Evolutionary conservation across 768 basidiomycete species (phyloP), one percentile per base, ranked within the genome.

Genomic region (Pleurotus giganteus): DNA sequence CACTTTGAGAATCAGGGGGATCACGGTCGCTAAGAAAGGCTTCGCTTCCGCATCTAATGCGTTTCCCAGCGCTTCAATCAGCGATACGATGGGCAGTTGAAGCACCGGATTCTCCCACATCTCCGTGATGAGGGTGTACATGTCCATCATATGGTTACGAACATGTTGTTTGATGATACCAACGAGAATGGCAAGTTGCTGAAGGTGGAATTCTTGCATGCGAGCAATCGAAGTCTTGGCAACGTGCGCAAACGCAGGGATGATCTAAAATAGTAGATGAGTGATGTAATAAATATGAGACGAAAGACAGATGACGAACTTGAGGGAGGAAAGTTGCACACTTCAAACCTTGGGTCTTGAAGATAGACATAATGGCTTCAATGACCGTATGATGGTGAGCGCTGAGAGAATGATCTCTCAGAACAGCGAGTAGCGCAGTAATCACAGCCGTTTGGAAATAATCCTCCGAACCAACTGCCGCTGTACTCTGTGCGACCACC

Each of bases 401-500:
- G 63, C 81, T 89, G 57, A 97, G 78, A 1, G 94, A 86, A 52
- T 91, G 86, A 66, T 99, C 97, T 65, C 87, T 91, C 58, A 99
- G 69, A 55, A 99, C 89, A 37, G 84, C 80, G 29, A 98, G 79
- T 8, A 99, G 79, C 0, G 94, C 82, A 24, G 84, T 89, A 66
- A 99, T 91, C 32, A 95, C 95, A 4, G 95, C 93, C 4, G 92
- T 93, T 67, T 98, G 97, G 72, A 94, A 99, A 71, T 95, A 98
- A 66, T 98, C 96, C 59, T 98, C 97, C 4, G 92, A 86, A 17
- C 84, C 79, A 15, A 85, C 77, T 26, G 76, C 74, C 3, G 83
- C 76, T 4, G 77, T 78, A 19, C 23, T 39, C 61, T 84, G 86
- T 44, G 79, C 81, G 44, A 85, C 74, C 9, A 87, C 82, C 29